Evolutionary conservation across 2,329 filamentous ascomycete genomes (phyloP), one percentile per base, ranked within the genome.

Genomic region (Aspergillus aculeatus): DNA sequence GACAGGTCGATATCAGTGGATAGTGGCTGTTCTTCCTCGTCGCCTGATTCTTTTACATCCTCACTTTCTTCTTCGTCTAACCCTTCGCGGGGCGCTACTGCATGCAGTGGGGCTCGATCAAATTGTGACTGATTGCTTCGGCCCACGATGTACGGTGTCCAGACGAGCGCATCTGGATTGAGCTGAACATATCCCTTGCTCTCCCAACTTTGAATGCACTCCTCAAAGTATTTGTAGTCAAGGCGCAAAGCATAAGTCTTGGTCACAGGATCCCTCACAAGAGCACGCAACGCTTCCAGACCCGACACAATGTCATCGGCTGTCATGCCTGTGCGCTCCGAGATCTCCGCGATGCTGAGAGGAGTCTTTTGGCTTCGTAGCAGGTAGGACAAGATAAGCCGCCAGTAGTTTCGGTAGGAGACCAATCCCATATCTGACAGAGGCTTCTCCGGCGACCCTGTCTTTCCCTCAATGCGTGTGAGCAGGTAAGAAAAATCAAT

Each of bases 401-500:
- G 89, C 95, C 95, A 99, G 75, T 99, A 99, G 69, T 96, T 97
- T 49, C 95, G 87, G 73, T 99, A 99, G 2, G 94, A 98, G 4
- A 98, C 94, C 44, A 99, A 78, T 3, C 95, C 95, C 92, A 99
- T 97, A 72, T 99, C 95, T 0, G 95, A 98, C 3, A 99, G 83
- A 0, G 95, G 95, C 76, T 99, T 99, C 75, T 99, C 95, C 0
- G 95, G 95, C 1, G 94, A 97, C 10, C 95, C 95, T 0, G 92
- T 96, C 76, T 97, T 96, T 68, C 89, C 86, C 77, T 99, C 95
- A 1, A 96, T 91, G 54, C 92, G 87, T 0, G 96, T 98, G 50
- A 99, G 85, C 6, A 99, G 87, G 72, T 99, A 99, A 1, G 95
- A 99, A 74, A 99, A 99, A 73, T 99, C 95, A 68, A 99, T 99